Evolutionary conservation across 2,329 filamentous ascomycete species (phyloP).

Genomic region (Ceratocystis smalleyi): DNA sequence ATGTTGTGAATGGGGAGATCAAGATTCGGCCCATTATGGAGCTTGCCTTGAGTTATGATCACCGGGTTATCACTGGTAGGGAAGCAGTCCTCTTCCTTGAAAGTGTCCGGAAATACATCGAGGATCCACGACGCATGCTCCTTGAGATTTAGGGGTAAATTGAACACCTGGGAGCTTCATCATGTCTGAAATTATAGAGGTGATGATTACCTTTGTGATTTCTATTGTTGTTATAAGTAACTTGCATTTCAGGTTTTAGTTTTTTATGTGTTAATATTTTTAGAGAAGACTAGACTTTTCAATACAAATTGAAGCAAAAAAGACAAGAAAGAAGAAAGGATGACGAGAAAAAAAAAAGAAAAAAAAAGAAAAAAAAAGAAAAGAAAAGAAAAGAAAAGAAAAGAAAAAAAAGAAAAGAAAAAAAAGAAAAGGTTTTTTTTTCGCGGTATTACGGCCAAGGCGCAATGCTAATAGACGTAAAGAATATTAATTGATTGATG

Average conservation of each 20-base stretch:
- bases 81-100: slow-evolving; percentile 94
- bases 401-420: no score
- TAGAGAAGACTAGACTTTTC: not conserved
- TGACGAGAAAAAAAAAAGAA: no score
- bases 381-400: no score
- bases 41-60: slow-evolving; percentile 91
- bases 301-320: no score
- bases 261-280: not conserved
- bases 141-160: slow-evolving; percentile 26
- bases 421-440: no score
- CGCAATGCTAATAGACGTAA: no score
- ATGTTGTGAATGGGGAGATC: slow-evolving; percentile 82
- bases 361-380: no score
- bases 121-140: slow-evolving; percentile 87
- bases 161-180: not conserved
- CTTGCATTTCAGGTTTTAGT: not conserved
- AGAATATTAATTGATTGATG: no score
- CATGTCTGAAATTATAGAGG: not conserved
- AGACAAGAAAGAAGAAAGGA: no score
- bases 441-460: no score
- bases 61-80: slow-evolving; percentile 83
- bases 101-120: slow-evolving; percentile 94
- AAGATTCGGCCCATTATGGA: slow-evolving; percentile 99
- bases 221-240: not conserved
- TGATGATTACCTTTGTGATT: not conserved